Evolutionary conservation across 2,329 filamentous ascomycete genomes (phyloP).

Genomic region (Stagonosporopsis vannaccii): DNA sequence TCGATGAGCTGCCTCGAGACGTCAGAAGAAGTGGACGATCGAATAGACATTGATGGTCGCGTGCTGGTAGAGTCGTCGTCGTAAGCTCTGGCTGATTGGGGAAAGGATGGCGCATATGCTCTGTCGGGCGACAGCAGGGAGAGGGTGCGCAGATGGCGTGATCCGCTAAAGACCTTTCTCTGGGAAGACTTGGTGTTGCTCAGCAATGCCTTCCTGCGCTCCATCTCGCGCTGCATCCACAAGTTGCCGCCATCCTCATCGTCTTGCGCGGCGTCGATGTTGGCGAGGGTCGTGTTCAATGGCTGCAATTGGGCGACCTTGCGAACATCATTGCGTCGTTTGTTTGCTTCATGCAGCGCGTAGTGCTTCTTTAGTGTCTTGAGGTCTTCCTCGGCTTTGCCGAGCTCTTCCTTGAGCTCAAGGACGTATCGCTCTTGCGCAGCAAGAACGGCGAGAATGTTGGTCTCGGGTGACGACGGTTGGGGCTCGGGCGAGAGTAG

Average conservation of each 20-base stretch:
- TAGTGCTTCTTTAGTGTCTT: conserved; percentile 82
- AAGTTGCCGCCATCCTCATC: conserved; percentile 55
- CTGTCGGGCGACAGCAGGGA: conserved; percentile 78
- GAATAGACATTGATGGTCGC: conserved; percentile 23
- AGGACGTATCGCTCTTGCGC: conserved; percentile 90
- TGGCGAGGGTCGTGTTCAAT: conserved; percentile 53
- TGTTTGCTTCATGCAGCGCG: conserved; percentile 76
- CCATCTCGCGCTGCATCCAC: conserved; percentile 67
- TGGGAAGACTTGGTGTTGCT: conserved; percentile 57
- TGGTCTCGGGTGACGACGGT: conserved; percentile 42
- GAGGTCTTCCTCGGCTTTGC: conserved; percentile 80
- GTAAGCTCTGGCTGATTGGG: conserved; percentile 49
- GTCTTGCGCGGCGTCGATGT: conserved; percentile 31
- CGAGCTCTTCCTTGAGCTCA: conserved; percentile 89
- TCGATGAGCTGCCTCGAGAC: conserved; percentile 38
- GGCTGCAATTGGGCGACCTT: conserved; percentile 63
- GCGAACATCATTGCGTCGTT: conserved; percentile 73
- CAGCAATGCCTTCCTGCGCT: conserved; percentile 74
- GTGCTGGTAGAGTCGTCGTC: conserved; percentile 28
- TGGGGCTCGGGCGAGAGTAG: conserved; percentile 36
- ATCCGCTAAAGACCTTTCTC: conserved; percentile 69
- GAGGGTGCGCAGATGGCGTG: conserved; percentile 69
- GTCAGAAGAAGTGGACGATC: conserved; percentile 43
- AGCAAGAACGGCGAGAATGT: conserved; percentile 86
- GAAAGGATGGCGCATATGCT: conserved; percentile 46